Evolutionary conservation across 192 early-diverging fungal genomes (phyloP), one percentile per base, ranked within the genome.

Genomic region (Backusella luteola): DNA sequence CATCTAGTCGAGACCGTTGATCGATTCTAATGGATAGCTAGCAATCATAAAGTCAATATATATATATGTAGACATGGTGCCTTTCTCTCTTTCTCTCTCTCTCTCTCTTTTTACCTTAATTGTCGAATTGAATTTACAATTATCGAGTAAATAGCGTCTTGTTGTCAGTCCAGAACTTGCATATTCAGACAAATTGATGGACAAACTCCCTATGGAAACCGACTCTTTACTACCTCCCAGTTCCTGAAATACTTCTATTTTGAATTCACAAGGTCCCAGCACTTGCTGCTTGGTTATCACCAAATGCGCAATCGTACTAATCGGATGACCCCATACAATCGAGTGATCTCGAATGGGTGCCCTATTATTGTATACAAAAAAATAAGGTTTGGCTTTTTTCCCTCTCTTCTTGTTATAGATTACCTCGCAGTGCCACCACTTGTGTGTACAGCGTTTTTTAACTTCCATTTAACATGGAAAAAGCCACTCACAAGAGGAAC

Each of bases 171-270:
- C 82, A 49, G 84, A 80, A 49, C 83, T 84, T 17, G 91, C 93
- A 77, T 91, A 94, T 77, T 95, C 93, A 9, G 94, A 88, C n/a
- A 97, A 84, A 82, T 95, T 94, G 67, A 97, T 78, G 6, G 84
- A 76, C 36, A 97, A 85, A 41, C 79, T 81, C 46, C 96, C 96
- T 52, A 94, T 83, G 17, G 78, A 89, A 67, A 88, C 85, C 12
- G 89, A 76, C 32, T 83, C 85, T 76, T 86, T 84, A 38, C 89
- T 89, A 36, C 87, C 89, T 70, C 90, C 90, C 38, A 88, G 80
- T 77, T 89, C 89, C 81, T 91, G 81, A 71, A 67, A 53, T 69
- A 96, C 85, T 34, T 84, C 83, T 17, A 95, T 79, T 36, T 87
- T 78, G 14, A 97, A 82, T 81, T 94, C 94, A 76, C 91, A 94